Base-by-base conservation (phyloP, 441 rosid species). In the Corymbia citriodora region DNA sequence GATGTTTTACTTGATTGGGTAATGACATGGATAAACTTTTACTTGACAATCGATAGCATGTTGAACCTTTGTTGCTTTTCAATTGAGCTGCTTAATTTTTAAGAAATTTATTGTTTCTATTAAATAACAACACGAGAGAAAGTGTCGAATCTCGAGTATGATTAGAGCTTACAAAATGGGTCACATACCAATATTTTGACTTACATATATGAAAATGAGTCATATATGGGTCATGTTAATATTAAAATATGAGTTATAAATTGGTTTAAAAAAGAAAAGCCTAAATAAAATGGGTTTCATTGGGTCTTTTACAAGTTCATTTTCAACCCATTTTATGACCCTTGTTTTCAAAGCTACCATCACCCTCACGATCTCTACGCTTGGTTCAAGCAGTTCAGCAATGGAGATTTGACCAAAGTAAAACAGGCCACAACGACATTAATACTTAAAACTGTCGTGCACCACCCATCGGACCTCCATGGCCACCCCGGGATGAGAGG, bases 1-100 rank as follows among this genome's bases (percentile, higher is more conserved):
- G 6, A 40, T 40, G 45, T 4, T 59, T 59, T 59, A 4, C 5
- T 10, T 33, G 8, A 33, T 70, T 70, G 11, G 48, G 25, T 18
- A 6, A 33, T 17, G 48, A 3, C 1, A 12, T 33, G 1, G 9
- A 70, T 9, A 8, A 18, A 70, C 79, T 70, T 31, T 2, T 17
- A 7, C 17, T 7, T 33, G 19, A 6, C 9, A 9, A 6, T 19
- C 0, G 9, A 5, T 17, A 11, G n/a, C 2, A 2, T 65, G 9
- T 18, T 63, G 15, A 63, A 63, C 2, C 31, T n/a, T 68, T 31
- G 31, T 29, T 7, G 18, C 33, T 31, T 6, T 68, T 68, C 19
- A 70, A 4, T 70, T 70, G 65, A 59, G 2, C 11, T 2, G 65
- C 11, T 59, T 59, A 65, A 65, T 65, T 68, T 74, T 17, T 23